Conservation (phyloP, 805 yeast genomes). For the Dipodascopsis uninucleata region DNA sequence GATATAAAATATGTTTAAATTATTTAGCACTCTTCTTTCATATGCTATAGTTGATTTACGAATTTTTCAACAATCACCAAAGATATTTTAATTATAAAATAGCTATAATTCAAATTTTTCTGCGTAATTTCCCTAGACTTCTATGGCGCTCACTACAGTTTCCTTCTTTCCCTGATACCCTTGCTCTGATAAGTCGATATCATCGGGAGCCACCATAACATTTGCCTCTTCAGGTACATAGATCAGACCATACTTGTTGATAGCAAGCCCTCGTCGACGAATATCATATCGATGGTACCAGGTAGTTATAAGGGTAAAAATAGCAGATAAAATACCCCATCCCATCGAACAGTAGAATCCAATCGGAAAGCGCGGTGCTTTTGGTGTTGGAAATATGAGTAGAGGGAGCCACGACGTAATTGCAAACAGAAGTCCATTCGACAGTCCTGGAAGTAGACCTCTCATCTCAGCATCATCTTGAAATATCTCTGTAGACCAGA, state of each 20-base stretch:
- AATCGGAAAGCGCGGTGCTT: constrained; percentile 31
- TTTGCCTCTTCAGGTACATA: no score
- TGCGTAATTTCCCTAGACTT: no score
- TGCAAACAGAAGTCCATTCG: constrained; percentile 34
- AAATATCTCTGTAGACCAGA: constrained; percentile 59
- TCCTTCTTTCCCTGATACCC: no score
- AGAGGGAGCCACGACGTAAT: constrained; percentile 42
- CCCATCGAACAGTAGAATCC: constrained; percentile 25
- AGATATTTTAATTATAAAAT: no score
- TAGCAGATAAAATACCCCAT: constrained; percentile 3
- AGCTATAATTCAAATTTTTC: no score
- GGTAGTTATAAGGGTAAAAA: constrained; percentile 11
- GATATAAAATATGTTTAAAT: no score
- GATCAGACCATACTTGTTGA: constrained; percentile 8
- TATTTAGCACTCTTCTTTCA: no score
- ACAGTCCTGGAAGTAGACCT: constrained; percentile 33
- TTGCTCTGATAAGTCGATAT: no score
- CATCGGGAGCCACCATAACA: no score
- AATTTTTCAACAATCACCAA: no score
- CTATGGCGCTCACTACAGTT: no score
- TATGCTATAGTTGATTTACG: no score
- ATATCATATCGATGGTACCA: constrained; percentile 1
- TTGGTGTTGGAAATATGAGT: constrained; percentile 39
- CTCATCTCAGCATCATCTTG: constrained; percentile 47
- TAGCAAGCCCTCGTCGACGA: not conserved